A percentile compares a stretch with the other conserved stretches of the same genome.
Conservation (phyloP, 2,329 filamentous ascomycete species). For the Pleomassaria siparia region DNA sequence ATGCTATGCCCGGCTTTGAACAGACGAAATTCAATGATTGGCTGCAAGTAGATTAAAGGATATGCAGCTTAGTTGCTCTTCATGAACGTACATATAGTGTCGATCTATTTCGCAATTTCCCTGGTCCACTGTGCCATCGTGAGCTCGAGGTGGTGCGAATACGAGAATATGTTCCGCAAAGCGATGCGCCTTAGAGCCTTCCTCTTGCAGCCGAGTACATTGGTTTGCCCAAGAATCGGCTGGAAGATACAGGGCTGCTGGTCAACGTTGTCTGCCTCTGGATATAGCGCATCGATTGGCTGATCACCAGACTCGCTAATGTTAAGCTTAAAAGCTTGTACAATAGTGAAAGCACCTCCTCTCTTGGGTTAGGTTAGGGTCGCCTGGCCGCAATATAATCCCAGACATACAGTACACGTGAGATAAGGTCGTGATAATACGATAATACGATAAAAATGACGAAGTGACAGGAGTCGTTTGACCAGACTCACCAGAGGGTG, state of each 20-base stretch:
- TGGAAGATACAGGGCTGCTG: slow-evolving; percentile 7
- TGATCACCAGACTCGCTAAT: slow-evolving; percentile 27
- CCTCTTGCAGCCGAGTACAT: slow-evolving; percentile 15
- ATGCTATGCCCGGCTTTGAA: slow-evolving; percentile 1
- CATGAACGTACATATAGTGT: slow-evolving; percentile 2
- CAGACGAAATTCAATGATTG: slow-evolving; percentile 13
- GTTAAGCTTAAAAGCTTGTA: slow-evolving; percentile 40
- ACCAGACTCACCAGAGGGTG: background rate
- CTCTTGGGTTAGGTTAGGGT: slow-evolving; percentile 23
- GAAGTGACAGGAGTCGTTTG: slow-evolving; percentile 6
- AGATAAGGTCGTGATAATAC: slow-evolving; percentile 36
- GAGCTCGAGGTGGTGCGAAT: background rate
- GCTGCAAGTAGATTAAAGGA: slow-evolving; percentile 17
- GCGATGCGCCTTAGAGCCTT: slow-evolving; percentile 12
- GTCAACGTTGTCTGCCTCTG: slow-evolving; percentile 2
- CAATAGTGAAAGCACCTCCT: slow-evolving; percentile 33
- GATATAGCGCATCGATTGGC: slow-evolving; percentile 13
- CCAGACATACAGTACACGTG: slow-evolving; percentile 18
- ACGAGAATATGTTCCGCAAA: slow-evolving; percentile 1
- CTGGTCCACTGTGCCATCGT: slow-evolving; percentile 7
- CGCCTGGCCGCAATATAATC: slow-evolving; percentile 33
- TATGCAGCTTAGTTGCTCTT: slow-evolving; percentile 4
- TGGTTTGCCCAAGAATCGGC: slow-evolving; percentile 3
- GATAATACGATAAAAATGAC: too few species aligned
- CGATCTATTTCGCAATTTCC: slow-evolving; percentile 8